A percentile compares a stretch with the other conserved stretches of the same genome.
phyloP scores from a whole-genome alignment of 2,329 filamentous ascomycete genomes.

The Diplocarpon mali region DNA sequence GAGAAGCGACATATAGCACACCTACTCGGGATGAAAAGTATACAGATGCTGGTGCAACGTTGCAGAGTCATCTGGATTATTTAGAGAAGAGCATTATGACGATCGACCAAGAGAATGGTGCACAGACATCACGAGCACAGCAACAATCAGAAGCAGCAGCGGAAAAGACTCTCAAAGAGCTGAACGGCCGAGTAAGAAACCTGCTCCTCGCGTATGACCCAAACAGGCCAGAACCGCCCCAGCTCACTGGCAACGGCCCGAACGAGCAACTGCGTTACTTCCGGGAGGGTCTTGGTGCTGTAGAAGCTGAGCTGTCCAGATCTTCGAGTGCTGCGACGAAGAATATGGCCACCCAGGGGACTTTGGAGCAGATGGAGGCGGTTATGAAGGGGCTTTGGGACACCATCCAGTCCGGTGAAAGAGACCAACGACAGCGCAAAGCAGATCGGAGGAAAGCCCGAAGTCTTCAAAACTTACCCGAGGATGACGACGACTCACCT shows the following conservation, averaged over 20 bases:
- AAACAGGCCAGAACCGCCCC: constrained; percentile 46
- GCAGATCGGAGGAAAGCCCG: constrained; percentile 41
- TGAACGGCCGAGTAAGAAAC: constrained; percentile 55
- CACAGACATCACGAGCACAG: constrained; percentile 1
- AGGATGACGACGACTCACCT: constrained; percentile 50
- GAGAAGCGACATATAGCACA: constrained; percentile 12
- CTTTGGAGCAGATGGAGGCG: constrained; percentile 44
- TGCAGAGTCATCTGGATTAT: constrained; percentile 55
- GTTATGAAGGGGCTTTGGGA: constrained; percentile 41
- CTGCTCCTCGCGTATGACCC: constrained; percentile 40
- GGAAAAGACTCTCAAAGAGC: constrained; percentile 44
- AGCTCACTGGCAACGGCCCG: constrained; percentile 43
- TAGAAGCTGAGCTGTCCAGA: constrained; percentile 29
- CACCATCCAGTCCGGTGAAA: constrained; percentile 37
- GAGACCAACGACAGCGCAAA: constrained; percentile 43
- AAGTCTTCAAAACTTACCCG: constrained; percentile 44
- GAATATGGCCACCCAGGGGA: constrained; percentile 27
- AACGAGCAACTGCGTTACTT: constrained; percentile 60
- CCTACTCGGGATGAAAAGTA: constrained; percentile 26
- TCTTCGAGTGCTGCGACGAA: constrained; percentile 15
- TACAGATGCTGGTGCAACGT: constrained; percentile 35
- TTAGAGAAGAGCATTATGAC: constrained; percentile 54
- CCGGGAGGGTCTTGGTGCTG: constrained; percentile 44
- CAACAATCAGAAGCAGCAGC: constrained; percentile 23
- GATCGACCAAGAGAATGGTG: constrained; percentile 44